Base-by-base conservation (phyloP, 2,329 filamentous ascomycete genomes). In the Alternaria hordeiaustralica region DNA sequence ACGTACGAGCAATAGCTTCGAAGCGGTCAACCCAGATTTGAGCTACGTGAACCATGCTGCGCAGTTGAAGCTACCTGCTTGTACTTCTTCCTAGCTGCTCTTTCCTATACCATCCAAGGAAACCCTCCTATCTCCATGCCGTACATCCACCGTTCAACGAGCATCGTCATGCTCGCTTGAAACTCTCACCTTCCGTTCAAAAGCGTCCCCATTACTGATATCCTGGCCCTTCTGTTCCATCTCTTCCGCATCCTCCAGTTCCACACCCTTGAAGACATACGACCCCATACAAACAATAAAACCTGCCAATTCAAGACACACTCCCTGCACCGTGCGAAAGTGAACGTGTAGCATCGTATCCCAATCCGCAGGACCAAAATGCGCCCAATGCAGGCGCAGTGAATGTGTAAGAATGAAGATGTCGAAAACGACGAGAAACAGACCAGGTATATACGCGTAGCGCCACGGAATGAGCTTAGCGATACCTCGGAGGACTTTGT, bases 141-240 rank as follows among this genome's bases (percentile, higher is more conserved):
- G 2, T 36, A 36, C 13, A n/a, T n/a, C 33, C 33, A 36, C 0
- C 33, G 15, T 36, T n/a, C 33, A n/a, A 36, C 33, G 33, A 4
- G 33, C 5, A 36, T 15, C 15, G 15, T 36, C 33, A 36, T n/a
- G 0, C 8, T 1, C 2, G 8, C 33, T n/a, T n/a, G 2, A 3
- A n/a, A 3, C 15, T 7, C 5, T 1, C 33, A 36, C 33, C 15
- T n/a, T 36, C 15, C 7, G 15, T 5, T 0, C 33, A 36, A 36
- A n/a, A 36, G 33, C 8, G 7, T 0, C 33, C 33, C 33, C 33
- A 1, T 10, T n/a, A 8, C 33, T 36, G 15, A 36, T 9, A 3
- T 5, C 7, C 5, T 0, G 0, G 8, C 15, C 33, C 15, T n/a
- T 36, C 0, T 3, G 7, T 8, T n/a, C 7, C 15, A 2, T 36